phyloP scores from a whole-genome alignment of 2,329 filamentous ascomycete species.

The Arachnomyces sp. region DNA sequence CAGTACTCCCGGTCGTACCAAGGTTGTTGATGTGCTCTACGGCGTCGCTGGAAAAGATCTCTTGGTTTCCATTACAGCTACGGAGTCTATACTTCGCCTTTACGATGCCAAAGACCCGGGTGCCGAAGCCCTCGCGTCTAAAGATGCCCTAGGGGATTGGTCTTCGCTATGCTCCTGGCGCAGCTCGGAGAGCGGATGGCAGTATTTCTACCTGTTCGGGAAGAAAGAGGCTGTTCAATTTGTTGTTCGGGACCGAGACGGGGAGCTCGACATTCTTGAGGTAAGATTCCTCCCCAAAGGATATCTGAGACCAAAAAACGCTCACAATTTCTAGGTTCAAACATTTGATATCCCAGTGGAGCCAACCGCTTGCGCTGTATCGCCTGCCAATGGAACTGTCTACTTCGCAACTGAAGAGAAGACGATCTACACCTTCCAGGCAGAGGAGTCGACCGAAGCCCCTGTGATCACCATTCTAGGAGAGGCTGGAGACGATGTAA shows the following conservation, averaged over 20 bases:
- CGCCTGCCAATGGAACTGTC: slow-evolving; percentile 27
- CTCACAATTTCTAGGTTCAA: slow-evolving; percentile 21
- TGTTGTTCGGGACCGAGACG: slow-evolving; percentile 25
- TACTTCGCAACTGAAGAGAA: slow-evolving; percentile 35
- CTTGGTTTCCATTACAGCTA: slow-evolving; percentile 35
- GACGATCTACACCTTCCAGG: slow-evolving; percentile 31
- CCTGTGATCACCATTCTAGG: slow-evolving; percentile 32
- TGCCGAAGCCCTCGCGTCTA: slow-evolving; percentile 24
- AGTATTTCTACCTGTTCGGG: slow-evolving; percentile 41
- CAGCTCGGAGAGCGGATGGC: slow-evolving; percentile 29
- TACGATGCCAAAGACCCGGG: slow-evolving; percentile 29
- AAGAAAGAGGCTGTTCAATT: slow-evolving; percentile 35
- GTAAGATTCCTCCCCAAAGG: slow-evolving; percentile 13
- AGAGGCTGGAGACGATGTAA: slow-evolving; percentile 31
- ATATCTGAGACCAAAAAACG: not conserved
- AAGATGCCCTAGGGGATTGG: slow-evolving; percentile 39
- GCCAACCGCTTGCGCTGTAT: slow-evolving; percentile 37
- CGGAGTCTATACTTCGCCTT: slow-evolving; percentile 36
- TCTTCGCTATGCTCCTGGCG: slow-evolving; percentile 41
- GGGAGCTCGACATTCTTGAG: slow-evolving; percentile 30
- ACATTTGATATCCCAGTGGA: slow-evolving; percentile 36
- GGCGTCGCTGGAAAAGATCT: slow-evolving; percentile 30
- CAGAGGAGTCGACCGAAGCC: slow-evolving; percentile 30
- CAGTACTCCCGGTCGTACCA: slow-evolving; percentile 37
- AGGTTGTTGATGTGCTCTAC: slow-evolving; percentile 36